Conservation (phyloP, 2,329 filamentous ascomycete genomes). For the Xylariaceae sp. region DNA sequence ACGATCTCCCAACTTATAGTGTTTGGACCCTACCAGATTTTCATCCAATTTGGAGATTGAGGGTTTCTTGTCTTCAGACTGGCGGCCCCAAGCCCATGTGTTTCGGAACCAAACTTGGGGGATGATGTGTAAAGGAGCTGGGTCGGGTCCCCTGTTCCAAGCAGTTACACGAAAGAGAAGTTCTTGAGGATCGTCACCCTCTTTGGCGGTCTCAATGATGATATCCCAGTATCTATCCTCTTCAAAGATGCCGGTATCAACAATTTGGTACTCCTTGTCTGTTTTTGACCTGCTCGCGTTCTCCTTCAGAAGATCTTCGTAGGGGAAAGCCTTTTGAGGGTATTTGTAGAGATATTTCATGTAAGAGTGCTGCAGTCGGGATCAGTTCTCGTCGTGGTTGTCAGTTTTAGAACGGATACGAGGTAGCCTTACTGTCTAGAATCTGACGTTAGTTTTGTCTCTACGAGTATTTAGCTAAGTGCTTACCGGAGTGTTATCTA, state of each 20-base stretch:
- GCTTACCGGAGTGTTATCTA: conserved; percentile 81
- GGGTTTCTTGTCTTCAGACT: conserved; percentile 72
- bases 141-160: conserved; percentile 90
- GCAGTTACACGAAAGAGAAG: conserved; percentile 91
- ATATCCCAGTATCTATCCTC: conserved; percentile 96
- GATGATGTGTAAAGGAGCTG: conserved; percentile 86
- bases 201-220: conserved; percentile 93
- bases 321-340: conserved; percentile 86
- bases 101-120: conserved; percentile 97
- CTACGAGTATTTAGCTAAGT: conserved; percentile 2
- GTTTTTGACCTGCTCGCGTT: conserved; percentile 72
- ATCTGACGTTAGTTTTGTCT: conserved; percentile 14
- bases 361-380: conserved; percentile 73
- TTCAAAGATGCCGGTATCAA: conserved; percentile 84
- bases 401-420: neutral
- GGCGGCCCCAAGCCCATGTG: conserved; percentile 92
- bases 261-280: conserved; percentile 86
- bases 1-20: conserved; percentile 75
- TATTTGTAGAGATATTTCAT: conserved; percentile 99
- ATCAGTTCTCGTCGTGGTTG: conserved; percentile 11
- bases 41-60: conserved; percentile 64
- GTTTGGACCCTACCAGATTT: conserved; percentile 70
- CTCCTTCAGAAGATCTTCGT: conserved; percentile 79
- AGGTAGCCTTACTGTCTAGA: conserved; percentile 17
- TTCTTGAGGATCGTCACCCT: conserved; percentile 86